Base-by-base conservation (phyloP, 73 alveolate species). In the Paraurostyla sp. region DNA sequence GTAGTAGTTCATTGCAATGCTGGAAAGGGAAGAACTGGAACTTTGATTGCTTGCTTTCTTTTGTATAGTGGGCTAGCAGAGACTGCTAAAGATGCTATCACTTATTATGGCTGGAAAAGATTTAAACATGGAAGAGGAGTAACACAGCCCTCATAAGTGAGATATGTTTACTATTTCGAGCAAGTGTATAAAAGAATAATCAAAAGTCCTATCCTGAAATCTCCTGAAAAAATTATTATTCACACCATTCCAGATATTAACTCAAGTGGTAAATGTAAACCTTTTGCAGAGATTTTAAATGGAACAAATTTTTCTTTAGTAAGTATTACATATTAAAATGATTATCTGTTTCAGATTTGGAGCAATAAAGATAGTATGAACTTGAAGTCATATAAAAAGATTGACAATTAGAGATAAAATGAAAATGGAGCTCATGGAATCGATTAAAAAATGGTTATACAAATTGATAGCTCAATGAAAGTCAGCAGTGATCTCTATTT, bases 21-120 rank as follows among this genome's bases (percentile, higher is more conserved):
- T 9, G 99, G 99, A 6, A 98, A 98, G 91, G 99, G 99, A 7
- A 91, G 99, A 80, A 98, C 99, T 27, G 99, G 99, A 0, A 97
- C 97, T 11, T 85, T 97, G 93, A 98, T 98, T 29, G 90, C 98
- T 45, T 97, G 98, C 80, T 98, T 92, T 89, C 90, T 98, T 32
- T 91, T 98, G 30, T 97, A 59, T 71, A 91, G 97, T 0, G 96
- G 96, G 49, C 68, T 87, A 52, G 83, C 95, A 33, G 89, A 88
- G 35, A 91, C 84, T 50, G 94, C 99, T 22, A 91, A 92, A 80
- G 99, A 97, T 73, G 99, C 98, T 43, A 54, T 97, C 23, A 82
- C 91, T 59, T 95, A 95, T 80, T 97, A 96, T 94, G 99, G 98
- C 4, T 63, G 91, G 76, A 96, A 92, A 92, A 93, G 99, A 83